Base-by-base conservation (phyloP, 2,329 filamentous ascomycete species). In the Epichloe aotearoae region DNA sequence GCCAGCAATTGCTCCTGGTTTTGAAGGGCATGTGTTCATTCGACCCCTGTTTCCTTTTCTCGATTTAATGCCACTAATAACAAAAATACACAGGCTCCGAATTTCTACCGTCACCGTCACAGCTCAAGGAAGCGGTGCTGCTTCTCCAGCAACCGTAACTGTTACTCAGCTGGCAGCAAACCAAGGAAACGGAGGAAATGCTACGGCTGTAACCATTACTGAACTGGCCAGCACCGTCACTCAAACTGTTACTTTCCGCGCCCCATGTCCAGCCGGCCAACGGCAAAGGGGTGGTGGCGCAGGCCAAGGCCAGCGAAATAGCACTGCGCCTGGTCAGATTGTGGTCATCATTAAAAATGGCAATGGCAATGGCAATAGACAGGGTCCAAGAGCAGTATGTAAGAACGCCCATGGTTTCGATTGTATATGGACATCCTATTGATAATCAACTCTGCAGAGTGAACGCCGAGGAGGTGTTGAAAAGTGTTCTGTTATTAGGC, bases 171-270 rank as follows among this genome's bases (percentile, higher is more conserved):
- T 39, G 19, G 30, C 30, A 30, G 38, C 46, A 37, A 41, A 11
- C 36, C 36, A 50, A 14, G 30, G 23, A 41, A 36, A 46, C 45
- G 26, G 36, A 4, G 43, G 30, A 19, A 30, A 23, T 51, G 19
- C 10, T 39, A 37, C 54, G 36, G 53, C 50, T 10, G 54, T 61
- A 10, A 61, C 61, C 5, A 49, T 47, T 26, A 52, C 50, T 5
- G 43, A 46, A 36, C 39, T 46, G 19, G 46, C 49, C 11, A 52
- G 38, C 15, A 30, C 30, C 10, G 10, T 30, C 10, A 30, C 30
- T 11, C 30, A 30, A 30, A 30, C 30, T 30, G 30, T 30, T 30
- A 30, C 30, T 30, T 30, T 30, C 30, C 10, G 30, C 30, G 30
- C 30, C 30, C 30, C 30, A 30, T 30, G 30, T 30, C 10, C 30